These are phyloP conservation scores for Nicotiana paniculata DNA, from an alignment of 257 asterid species.

Conservation along the genomic window DNA sequence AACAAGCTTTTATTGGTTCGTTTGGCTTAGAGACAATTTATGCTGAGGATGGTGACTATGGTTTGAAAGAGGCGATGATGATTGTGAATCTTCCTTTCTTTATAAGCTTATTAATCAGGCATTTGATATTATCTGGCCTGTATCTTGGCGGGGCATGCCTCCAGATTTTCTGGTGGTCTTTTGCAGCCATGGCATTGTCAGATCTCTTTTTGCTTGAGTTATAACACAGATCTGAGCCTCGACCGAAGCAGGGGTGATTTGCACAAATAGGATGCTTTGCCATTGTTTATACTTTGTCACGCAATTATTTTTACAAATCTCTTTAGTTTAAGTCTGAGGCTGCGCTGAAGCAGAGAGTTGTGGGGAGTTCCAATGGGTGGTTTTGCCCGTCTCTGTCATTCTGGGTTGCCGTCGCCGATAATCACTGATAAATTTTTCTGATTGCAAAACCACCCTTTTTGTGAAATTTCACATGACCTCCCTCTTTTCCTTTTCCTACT, in stretches of 20 bases:
- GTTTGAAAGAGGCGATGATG: not conserved
- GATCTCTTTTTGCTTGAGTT: not conserved
- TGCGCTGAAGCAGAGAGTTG: not conserved
- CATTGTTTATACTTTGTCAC: no score
- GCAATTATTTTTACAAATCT: not conserved
- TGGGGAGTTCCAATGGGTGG: constrained; percentile 23
- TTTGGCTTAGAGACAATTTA: no score
- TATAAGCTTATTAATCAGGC: not conserved
- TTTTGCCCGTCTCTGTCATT: constrained; percentile 33
- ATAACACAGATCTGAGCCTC: no score
- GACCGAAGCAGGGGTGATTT: no score
- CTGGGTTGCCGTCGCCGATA: constrained; percentile 10
- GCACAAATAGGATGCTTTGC: no score
- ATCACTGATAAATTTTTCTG: not conserved
- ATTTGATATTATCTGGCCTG: constrained; percentile 4
- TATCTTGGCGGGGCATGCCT: constrained; percentile 22
- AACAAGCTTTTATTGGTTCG: no score
- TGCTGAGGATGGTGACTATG: no score
- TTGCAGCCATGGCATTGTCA: constrained; percentile 14
- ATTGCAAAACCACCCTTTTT: not conserved
- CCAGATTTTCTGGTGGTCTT: not conserved
- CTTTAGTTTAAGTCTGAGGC: constrained; percentile 25
- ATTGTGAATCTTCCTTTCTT: not conserved
- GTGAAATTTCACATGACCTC: no score
- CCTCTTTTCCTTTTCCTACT: not conserved